Conservation (phyloP, 192 early-diverging fungal species). For the Entomortierella chlamydospora region DNA sequence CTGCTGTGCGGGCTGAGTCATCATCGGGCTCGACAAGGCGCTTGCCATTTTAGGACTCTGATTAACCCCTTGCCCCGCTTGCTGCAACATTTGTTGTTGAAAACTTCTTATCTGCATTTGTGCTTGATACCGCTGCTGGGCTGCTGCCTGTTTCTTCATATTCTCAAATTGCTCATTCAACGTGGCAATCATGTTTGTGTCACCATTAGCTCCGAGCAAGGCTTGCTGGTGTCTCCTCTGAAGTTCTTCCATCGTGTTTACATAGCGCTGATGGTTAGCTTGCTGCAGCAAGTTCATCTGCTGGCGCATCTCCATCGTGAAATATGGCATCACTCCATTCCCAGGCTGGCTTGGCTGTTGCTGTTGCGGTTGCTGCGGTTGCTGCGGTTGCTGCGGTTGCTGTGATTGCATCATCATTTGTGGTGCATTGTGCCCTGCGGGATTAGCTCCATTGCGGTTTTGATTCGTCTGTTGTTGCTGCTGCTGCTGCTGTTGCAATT, state of each 20-base stretch:
- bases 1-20: constrained; percentile 35
- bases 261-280: constrained; percentile 30
- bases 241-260: constrained; percentile 41
- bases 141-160: constrained; percentile 38
- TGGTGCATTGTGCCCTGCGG: constrained; percentile 1
- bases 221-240: constrained; percentile 43
- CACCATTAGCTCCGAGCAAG: constrained; percentile 33
- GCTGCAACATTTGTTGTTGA: constrained; percentile 32
- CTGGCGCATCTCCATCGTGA: constrained; percentile 38
- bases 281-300: constrained; percentile 47
- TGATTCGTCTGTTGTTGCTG: constrained; percentile 33
- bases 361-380: constrained; percentile 13
- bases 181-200: constrained; percentile 24
- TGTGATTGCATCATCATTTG: constrained; percentile 24
- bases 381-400: constrained; percentile 24
- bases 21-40: constrained; percentile 24
- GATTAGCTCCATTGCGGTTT: constrained; percentile 28
- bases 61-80: constrained; percentile 27
- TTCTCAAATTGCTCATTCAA: constrained; percentile 48
- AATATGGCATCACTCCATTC: constrained; percentile 18
- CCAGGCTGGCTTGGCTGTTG: constrained; percentile 8
- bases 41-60: constrained; percentile 28
- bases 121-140: constrained; percentile 24
- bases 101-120: constrained; percentile 30
- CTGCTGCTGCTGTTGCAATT: constrained; percentile 16